phyloP scores from a whole-genome alignment of 495 filamentous ascomycete species.

The Podospora pseudopauciseta region DNA sequence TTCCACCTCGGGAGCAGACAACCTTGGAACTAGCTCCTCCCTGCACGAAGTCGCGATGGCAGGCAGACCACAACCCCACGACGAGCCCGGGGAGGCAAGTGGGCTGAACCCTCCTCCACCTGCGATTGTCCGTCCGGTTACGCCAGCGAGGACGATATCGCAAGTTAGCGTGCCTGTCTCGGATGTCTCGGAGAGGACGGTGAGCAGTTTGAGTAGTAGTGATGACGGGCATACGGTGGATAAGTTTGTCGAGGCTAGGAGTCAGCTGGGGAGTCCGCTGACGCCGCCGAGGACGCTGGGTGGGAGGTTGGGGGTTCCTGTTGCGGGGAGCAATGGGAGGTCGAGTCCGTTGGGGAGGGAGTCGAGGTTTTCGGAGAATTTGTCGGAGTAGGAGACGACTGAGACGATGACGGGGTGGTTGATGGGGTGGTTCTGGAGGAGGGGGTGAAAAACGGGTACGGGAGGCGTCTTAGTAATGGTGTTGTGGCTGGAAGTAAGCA shows the following conservation, averaged over 20 bases:
- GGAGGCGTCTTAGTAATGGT: neutral
- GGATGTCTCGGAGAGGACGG: neutral
- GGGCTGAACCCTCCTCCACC: neutral
- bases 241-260: constrained; percentile 25
- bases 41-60: constrained; percentile 53
- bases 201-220: constrained; percentile 22
- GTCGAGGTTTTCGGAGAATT: constrained; percentile 39
- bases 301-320: neutral
- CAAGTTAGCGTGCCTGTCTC: constrained; percentile 10
- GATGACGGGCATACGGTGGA: constrained; percentile 15
- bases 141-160: constrained; percentile 4
- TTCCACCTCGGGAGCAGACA: constrained; percentile 31
- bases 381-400: constrained; percentile 14
- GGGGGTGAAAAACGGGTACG: neutral
- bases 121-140: neutral
- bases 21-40: constrained; percentile 27
- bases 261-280: constrained; percentile 16
- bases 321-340: constrained; percentile 13
- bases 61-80: constrained; percentile 28
- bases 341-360: constrained; percentile 42
- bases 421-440: neutral
- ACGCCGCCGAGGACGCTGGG: constrained; percentile 21
- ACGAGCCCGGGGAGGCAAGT: constrained; percentile 5
- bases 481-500: too few relatives aligned
- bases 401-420: neutral